Base-by-base conservation (phyloP, 495 filamentous ascomycete species). In the Aspergillus coremiiformis region DNA sequence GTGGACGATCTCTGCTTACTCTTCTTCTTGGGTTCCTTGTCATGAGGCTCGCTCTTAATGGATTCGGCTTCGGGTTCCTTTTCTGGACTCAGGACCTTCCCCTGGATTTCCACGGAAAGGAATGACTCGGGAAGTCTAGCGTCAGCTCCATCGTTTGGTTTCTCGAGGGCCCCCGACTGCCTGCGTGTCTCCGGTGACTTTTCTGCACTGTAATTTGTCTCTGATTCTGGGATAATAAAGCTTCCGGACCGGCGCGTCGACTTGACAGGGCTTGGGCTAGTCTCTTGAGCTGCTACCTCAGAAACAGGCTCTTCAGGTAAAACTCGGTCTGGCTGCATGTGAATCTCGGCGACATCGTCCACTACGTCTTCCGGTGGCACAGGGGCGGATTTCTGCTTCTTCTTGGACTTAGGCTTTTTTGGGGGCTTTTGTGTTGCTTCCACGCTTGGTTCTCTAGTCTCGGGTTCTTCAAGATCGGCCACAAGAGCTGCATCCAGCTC, bases 401-500 rank as follows among this genome's bases (percentile, higher is more conserved):
- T 75, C 48, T 67, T 64, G 52, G 68, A 37, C 49, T 67, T 63
- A 35, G 69, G 44, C 59, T 69, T 66, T 64, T 75, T 61, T 46
- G 66, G 56, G 47, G 47, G 66, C 39, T 75, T 72, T 23, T 64
- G 47, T 44, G 65, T 64, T 7, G 64, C 53, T 50, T 73, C 73
- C 12, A 65, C 60, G 7, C 43, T 56, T 10, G 49, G 39, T 23
- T 55, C 53, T 12, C 41, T 44, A 10, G 46, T 35, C n/a, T 66
- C 53, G 6, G 51, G 47, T 10, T 47, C 22, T 21, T 72, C 84
- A 15, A 87, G 75, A 39, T 86, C 86, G 17, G 81, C 81, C 55
- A 84, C 78, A 2, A 90, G 70, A 26, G 78, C 81, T 21, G 78
- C 77, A n/a, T 90, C 82, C 27, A 89, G 74, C 47, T 87, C 85